These are phyloP conservation scores for Trichosporon coremiiforme DNA, from an alignment of 1,284 basidiomycete genomes.

Conservation along the genomic window DNA sequence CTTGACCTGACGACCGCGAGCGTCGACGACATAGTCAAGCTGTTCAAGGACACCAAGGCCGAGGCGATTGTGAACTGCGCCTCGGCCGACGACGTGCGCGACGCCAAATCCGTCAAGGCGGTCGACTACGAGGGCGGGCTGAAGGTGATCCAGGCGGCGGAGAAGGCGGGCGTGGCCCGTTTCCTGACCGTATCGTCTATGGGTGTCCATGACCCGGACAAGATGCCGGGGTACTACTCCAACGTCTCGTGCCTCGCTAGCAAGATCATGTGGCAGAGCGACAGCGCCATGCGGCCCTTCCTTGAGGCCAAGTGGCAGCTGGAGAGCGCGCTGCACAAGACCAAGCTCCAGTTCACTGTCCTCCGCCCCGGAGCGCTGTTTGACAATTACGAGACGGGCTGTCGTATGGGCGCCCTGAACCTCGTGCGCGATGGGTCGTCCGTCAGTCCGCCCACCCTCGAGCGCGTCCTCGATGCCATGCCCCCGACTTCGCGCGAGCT, in stretches of 20 bases:
- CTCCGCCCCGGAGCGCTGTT: constrained; percentile 2
- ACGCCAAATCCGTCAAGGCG: neutral
- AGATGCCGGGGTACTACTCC: constrained; percentile 15
- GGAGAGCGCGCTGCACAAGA: neutral
- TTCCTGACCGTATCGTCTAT: neutral
- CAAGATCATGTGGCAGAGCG: constrained; percentile 2
- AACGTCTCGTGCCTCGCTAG: constrained; percentile 14
- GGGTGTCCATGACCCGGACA: constrained; percentile 6
- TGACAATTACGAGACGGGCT: constrained; percentile 2
- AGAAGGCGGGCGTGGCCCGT: constrained; percentile 9
- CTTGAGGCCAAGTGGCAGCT: constrained; percentile 12
- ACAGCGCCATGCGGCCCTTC: neutral
- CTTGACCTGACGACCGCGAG: constrained; percentile 2
- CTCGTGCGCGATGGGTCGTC: neutral
- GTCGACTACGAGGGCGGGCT: constrained; percentile 10
- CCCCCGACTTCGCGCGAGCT: constrained; percentile 4
- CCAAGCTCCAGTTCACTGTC: neutral
- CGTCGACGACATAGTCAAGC: constrained; percentile 7
- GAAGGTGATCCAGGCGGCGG: neutral
- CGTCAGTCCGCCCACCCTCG: neutral
- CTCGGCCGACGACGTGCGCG: constrained; percentile 7
- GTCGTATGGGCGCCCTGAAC: neutral
- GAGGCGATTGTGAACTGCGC: neutral
- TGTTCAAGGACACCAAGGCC: constrained; percentile 1
- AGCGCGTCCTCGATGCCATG: neutral